Conservation (phyloP, 2,329 filamentous ascomycete species). For the Orbilia ellipsospora region DNA sequence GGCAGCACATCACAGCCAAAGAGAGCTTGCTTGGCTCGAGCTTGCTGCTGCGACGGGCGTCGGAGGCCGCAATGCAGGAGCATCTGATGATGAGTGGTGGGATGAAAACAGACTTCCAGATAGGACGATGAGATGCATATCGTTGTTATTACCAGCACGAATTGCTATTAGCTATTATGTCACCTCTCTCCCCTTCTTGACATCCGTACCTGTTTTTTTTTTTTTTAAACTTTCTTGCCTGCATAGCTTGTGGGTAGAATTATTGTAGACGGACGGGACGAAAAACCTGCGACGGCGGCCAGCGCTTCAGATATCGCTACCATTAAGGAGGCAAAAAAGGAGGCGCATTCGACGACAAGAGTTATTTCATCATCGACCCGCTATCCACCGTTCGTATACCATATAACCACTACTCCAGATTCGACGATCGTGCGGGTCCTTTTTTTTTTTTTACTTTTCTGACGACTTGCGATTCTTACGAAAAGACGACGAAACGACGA, state of each 20-base stretch:
- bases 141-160: background rate
- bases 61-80: conserved; percentile 20
- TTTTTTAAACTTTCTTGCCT: background rate
- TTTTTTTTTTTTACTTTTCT: too few relatives aligned
- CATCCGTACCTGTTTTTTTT: conserved; percentile 7
- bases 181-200: conserved; percentile 24
- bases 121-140: conserved; percentile 7
- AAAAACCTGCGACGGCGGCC: background rate
- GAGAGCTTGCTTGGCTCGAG: conserved; percentile 4
- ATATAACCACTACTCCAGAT: background rate
- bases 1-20: too few relatives aligned
- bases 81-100: conserved; percentile 1
- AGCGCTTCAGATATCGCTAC: background rate
- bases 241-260: too few relatives aligned
- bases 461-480: conserved; percentile 1
- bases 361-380: conserved; percentile 19
- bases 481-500: conserved; percentile 36
- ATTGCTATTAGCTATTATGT: conserved; percentile 31
- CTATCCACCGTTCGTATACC: conserved; percentile 1
- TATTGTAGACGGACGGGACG: too few relatives aligned
- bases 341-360: background rate
- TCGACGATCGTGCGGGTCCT: conserved; percentile 12
- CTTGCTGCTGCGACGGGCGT: conserved; percentile 3
- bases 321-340: conserved; percentile 27
- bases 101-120: conserved; percentile 38